Percentiles rank a stretch among this genome's conserved stretches.
phyloP scores from a whole-genome alignment of 164 flowering plant genomes.

The Vitis cinerea region DNA sequence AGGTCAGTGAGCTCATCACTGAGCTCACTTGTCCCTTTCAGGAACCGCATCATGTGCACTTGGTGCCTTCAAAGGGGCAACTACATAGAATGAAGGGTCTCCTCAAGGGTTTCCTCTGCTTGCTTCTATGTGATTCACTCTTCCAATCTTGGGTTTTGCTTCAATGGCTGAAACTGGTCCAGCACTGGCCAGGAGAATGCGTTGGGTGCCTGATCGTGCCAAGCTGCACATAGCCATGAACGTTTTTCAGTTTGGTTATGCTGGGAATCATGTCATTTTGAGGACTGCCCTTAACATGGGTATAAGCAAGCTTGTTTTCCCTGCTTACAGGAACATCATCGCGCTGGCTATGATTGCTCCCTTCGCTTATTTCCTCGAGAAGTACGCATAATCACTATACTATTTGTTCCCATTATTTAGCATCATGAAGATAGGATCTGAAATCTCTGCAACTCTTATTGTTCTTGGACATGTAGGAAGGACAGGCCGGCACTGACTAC shows the following conservation, averaged over 20 bases:
- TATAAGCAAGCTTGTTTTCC: slow-evolving; percentile 31
- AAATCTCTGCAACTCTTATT: not conserved
- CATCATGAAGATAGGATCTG: not conserved
- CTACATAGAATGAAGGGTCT: too few species aligned
- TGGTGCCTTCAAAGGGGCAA: too few species aligned
- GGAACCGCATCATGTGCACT: too few species aligned
- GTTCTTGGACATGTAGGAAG: slow-evolving; percentile 13
- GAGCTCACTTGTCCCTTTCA: too few species aligned
- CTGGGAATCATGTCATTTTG: slow-evolving; percentile 21
- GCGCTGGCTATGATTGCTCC: slow-evolving; percentile 21
- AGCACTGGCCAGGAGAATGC: not conserved
- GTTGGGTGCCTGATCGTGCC: slow-evolving; percentile 19
- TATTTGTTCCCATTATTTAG: not conserved
- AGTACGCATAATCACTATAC: slow-evolving; percentile 7
- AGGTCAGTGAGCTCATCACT: too few species aligned
- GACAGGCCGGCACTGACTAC: slow-evolving; percentile 19
- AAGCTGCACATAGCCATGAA: slow-evolving; percentile 23
- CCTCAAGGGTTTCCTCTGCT: not conserved
- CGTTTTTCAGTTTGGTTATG: slow-evolving; percentile 17
- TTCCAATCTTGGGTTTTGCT: not conserved
- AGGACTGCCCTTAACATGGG: slow-evolving; percentile 28
- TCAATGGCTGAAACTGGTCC: slow-evolving; percentile 10
- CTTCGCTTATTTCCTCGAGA: slow-evolving; percentile 25
- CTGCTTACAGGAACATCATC: slow-evolving; percentile 25
- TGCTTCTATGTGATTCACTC: not conserved